These are phyloP conservation scores for Pogostemon cablin DNA, from an alignment of 257 asterid species.

Conservation along the genomic window DNA sequence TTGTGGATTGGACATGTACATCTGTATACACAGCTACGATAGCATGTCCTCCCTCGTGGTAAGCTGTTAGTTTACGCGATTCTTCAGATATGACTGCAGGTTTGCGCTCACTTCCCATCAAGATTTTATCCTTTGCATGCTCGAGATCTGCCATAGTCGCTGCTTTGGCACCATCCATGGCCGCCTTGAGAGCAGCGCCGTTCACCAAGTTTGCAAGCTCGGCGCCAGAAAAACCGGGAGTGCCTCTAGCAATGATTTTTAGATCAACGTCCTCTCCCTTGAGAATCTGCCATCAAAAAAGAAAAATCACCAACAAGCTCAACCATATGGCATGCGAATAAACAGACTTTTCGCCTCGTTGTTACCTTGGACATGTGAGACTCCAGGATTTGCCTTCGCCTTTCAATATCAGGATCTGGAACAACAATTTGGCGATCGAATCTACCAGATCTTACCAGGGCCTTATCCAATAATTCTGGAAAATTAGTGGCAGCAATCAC, in stretches of 20 bases:
- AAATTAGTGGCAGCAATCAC: conserved; percentile 89
- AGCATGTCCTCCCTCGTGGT: conserved; percentile 96
- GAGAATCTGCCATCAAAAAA: conserved; percentile 46
- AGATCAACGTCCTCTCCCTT: conserved; percentile 95
- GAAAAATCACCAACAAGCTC: background rate
- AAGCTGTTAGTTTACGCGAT: conserved; percentile 74
- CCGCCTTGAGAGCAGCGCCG: conserved; percentile 85
- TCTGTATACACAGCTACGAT: conserved; percentile 86
- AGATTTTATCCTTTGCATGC: conserved; percentile 88
- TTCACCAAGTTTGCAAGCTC: conserved; percentile 92
- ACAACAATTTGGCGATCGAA: conserved; percentile 89
- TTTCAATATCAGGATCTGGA: conserved; percentile 96
- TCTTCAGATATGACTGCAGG: conserved; percentile 87
- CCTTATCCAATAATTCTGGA: conserved; percentile 87
- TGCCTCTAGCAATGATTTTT: conserved; percentile 81
- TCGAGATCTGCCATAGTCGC: conserved; percentile 79
- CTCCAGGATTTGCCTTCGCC: conserved; percentile 89
- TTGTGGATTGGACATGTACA: conserved; percentile 83
- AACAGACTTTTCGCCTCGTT: background rate
- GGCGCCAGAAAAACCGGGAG: conserved; percentile 96
- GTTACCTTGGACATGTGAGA: conserved; percentile 89
- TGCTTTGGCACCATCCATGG: conserved; percentile 86
- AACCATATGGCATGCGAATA: too few species aligned
- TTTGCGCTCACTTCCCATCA: conserved; percentile 95
- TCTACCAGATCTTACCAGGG: conserved; percentile 87